Conservation (phyloP, 2,329 filamentous ascomycete species). For the Pseudopyrenochaeta lycopersici region DNA sequence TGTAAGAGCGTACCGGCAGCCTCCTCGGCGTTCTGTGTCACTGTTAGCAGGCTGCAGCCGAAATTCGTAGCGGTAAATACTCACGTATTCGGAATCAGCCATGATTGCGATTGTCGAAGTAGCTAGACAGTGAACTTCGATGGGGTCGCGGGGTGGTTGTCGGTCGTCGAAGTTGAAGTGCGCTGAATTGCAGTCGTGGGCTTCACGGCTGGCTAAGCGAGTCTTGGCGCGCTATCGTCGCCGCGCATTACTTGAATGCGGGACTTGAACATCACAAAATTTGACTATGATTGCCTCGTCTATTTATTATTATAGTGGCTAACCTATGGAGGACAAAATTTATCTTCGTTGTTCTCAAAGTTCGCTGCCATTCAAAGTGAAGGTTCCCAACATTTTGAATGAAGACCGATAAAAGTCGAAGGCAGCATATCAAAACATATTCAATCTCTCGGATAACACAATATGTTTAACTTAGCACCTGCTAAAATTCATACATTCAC, state of each 20-base stretch:
- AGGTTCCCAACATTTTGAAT: too few species aligned
- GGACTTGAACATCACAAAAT: background rate
- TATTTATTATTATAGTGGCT: too few species aligned
- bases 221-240: constrained; percentile 11
- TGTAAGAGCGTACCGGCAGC: constrained; percentile 73
- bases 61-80: constrained; percentile 53
- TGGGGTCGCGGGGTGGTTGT: constrained; percentile 44
- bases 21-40: constrained; percentile 86
- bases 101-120: constrained; percentile 70
- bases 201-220: background rate
- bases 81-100: constrained; percentile 89
- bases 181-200: constrained; percentile 8
- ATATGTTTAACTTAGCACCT: too few species aligned
- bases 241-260: background rate
- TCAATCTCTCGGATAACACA: too few species aligned
- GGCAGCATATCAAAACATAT: too few species aligned
- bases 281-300: too few species aligned
- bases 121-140: constrained; percentile 53
- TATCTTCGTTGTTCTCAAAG: too few species aligned
- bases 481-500: too few species aligned
- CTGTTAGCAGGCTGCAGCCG: constrained; percentile 29
- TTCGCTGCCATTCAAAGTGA: too few species aligned
- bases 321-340: too few species aligned
- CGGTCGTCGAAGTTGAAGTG: constrained; percentile 23
- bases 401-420: too few species aligned